phyloP scores from a whole-genome alignment of 1,139 yeast genomes.

The Kurtzmaniella natalensis region DNA sequence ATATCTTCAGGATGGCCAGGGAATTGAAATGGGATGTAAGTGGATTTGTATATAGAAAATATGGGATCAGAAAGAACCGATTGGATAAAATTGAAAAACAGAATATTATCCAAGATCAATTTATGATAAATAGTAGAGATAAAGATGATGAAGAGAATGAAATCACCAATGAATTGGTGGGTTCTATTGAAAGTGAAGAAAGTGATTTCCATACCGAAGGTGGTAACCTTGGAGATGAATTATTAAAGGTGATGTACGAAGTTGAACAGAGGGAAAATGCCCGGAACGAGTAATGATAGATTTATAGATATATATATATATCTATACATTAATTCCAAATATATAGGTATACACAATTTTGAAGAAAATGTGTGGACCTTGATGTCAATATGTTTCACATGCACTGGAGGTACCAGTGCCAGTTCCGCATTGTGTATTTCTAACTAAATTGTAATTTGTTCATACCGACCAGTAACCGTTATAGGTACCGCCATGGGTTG shows the following conservation, averaged over 20 bases:
- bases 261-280: constrained; percentile 5
- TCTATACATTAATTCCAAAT: too few relatives aligned
- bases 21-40: constrained; percentile 32
- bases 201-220: too few relatives aligned
- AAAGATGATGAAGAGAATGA: constrained; percentile 14
- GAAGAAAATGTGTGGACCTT: too few relatives aligned
- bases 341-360: too few relatives aligned
- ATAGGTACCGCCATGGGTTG: too few relatives aligned
- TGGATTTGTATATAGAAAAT: constrained; percentile 30
- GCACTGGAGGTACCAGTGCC: too few relatives aligned
- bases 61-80: constrained; percentile 20
- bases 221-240: constrained; percentile 17
- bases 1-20: constrained; percentile 32
- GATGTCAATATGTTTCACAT: too few relatives aligned
- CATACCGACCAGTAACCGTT: too few relatives aligned
- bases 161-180: constrained; percentile 20
- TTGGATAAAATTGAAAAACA: constrained; percentile 17
- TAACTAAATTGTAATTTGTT: too few relatives aligned
- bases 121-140: constrained; percentile 15
- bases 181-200: constrained; percentile 6
- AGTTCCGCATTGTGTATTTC: too few relatives aligned
- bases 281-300: too few relatives aligned
- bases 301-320: too few relatives aligned
- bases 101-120: constrained; percentile 20
- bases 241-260: constrained; percentile 15